These are phyloP conservation scores for Inosperma sp. DNA, from an alignment of 768 basidiomycete genomes.

Conservation along the genomic window DNA sequence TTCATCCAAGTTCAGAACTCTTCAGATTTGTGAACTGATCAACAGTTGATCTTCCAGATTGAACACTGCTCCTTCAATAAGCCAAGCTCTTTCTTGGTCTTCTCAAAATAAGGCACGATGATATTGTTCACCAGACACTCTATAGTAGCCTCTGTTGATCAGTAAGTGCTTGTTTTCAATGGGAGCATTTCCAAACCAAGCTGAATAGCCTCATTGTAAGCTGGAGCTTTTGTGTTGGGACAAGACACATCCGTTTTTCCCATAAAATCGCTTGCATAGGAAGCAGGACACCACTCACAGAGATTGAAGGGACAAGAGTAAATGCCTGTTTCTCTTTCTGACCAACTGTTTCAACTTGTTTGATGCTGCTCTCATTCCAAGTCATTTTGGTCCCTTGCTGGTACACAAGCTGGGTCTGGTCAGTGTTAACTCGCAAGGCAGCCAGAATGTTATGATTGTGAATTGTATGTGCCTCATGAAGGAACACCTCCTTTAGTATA, in stretches of 20 bases:
- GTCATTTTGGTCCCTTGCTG: conserved; percentile 25
- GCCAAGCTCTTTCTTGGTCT: conserved; percentile 10
- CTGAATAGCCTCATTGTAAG: conserved; percentile 20
- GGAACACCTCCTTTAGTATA: conserved; percentile 10
- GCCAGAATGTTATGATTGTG: conserved; percentile 25
- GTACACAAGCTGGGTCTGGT: conserved; percentile 34
- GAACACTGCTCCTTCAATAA: conserved; percentile 20
- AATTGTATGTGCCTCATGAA: conserved; percentile 24
- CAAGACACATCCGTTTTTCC: conserved; percentile 25
- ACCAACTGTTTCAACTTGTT: conserved; percentile 34
- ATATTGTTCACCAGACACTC: conserved; percentile 25
- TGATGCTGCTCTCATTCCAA: conserved; percentile 25
- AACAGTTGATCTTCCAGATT: conserved; percentile 31
- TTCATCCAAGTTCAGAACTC: conserved; percentile 35
- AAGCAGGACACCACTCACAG: conserved; percentile 27
- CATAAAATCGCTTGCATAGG: conserved; percentile 36
- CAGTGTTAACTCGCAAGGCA: conserved; percentile 28
- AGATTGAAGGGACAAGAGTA: conserved; percentile 32
- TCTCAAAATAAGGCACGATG: conserved; percentile 28
- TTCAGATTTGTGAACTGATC: conserved; percentile 34
- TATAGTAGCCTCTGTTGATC: conserved; percentile 19
- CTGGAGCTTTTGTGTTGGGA: conserved; percentile 15
- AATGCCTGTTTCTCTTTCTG: conserved; percentile 40
- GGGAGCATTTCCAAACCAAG: conserved; percentile 23
- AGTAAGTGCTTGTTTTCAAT: conserved; percentile 26